phyloP scores from a whole-genome alignment of 371 early-diverging fungal genomes.

The Lichtheimia ornata region DNA sequence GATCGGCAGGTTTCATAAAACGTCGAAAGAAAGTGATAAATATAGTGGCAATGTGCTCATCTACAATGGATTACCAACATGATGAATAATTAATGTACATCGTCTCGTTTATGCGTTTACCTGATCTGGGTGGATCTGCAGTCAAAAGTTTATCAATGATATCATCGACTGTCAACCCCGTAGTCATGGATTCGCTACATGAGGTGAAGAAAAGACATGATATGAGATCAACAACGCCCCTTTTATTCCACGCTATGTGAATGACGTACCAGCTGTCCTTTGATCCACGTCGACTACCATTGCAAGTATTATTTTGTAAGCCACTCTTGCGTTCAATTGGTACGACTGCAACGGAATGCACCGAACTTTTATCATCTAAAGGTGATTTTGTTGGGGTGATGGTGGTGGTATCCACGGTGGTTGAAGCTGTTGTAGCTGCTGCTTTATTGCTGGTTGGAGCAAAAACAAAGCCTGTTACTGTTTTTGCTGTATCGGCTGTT shows the following conservation, averaged over 20 bases:
- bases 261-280: conserved; percentile 43
- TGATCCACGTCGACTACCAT: conserved; percentile 32
- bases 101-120: conserved; percentile 12
- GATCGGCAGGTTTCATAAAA: conserved; percentile 57
- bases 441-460: conserved; percentile 24
- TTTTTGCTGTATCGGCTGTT: conserved; percentile 7
- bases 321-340: conserved; percentile 10
- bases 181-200: conserved; percentile 37
- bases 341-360: not conserved
- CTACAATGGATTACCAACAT: conserved; percentile 22
- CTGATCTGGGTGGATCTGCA: conserved; percentile 24
- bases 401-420: not conserved
- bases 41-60: conserved; percentile 42
- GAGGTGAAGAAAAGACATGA: not conserved
- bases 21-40: conserved; percentile 59
- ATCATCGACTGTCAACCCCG: conserved; percentile 40
- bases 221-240: not conserved
- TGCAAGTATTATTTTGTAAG: conserved; percentile 5
- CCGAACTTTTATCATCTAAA: not conserved
- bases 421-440: not conserved
- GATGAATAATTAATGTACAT: not conserved
- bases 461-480: conserved; percentile 29
- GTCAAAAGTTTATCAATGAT: conserved; percentile 36
- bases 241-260: too few species aligned
- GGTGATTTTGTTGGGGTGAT: not conserved